A percentile compares a stretch with the other conserved stretches of the same genome.
phyloP scores from a whole-genome alignment of 331 rosid genomes.

The Acacia concinna region DNA sequence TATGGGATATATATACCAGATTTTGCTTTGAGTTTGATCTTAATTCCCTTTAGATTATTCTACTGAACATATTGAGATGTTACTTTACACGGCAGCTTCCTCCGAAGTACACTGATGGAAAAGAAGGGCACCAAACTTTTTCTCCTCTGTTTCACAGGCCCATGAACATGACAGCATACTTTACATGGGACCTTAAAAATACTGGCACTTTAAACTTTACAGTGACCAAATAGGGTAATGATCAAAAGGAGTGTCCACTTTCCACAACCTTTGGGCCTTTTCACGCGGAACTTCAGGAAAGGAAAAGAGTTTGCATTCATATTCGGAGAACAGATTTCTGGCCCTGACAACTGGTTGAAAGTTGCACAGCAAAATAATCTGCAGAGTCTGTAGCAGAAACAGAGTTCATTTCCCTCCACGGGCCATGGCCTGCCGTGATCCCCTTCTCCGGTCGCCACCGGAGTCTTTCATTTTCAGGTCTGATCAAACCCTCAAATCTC shows the following conservation, averaged over 20 bases:
- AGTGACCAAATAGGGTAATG: neutral
- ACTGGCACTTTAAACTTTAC: neutral
- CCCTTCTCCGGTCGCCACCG: conserved; percentile 43
- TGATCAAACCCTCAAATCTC: conserved; percentile 40
- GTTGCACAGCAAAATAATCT: neutral
- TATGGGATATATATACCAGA: neutral
- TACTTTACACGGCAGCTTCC: neutral
- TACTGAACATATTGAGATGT: neutral
- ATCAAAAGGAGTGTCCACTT: neutral
- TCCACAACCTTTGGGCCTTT: neutral
- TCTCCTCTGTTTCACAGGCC: neutral
- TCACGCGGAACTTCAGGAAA: neutral
- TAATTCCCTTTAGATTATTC: neutral
- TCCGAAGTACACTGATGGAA: neutral
- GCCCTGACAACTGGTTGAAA: neutral
- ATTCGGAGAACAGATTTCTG: neutral
- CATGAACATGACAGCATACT: neutral
- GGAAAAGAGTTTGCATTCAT: neutral
- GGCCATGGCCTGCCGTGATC: no score
- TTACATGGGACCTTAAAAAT: neutral
- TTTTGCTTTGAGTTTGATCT: neutral
- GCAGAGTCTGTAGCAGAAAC: conserved; percentile 31
- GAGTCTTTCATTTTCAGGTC: conserved; percentile 30
- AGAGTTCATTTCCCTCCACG: no score
- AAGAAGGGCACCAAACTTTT: neutral